These are phyloP conservation scores for Circinella umbellata DNA, from an alignment of 371 early-diverging fungal genomes.

Conservation along the genomic window DNA sequence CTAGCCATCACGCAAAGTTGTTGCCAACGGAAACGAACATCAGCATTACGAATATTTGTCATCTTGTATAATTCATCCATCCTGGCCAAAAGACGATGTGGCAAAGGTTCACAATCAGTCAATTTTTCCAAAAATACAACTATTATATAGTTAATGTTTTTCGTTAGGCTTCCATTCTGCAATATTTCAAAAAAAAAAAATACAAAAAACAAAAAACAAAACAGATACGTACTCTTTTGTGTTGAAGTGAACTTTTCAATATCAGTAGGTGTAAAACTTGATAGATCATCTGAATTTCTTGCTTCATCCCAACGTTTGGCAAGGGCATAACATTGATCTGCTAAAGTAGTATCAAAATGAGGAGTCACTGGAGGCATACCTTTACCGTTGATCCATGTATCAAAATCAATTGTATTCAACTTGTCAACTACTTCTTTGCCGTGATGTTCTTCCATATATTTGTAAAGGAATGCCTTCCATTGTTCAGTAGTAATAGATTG, in stretches of 20 bases:
- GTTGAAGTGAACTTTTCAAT: slow-evolving; percentile 69
- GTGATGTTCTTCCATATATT: slow-evolving; percentile 67
- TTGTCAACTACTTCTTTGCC: slow-evolving; percentile 70
- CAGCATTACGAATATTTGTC: slow-evolving; percentile 76
- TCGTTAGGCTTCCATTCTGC: too few species aligned
- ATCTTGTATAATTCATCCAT: slow-evolving; percentile 82
- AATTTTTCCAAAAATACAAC: slow-evolving; percentile 87
- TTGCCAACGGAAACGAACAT: slow-evolving; percentile 91
- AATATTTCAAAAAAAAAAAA: too few species aligned
- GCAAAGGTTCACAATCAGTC: slow-evolving; percentile 69
- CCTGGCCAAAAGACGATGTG: slow-evolving; percentile 61
- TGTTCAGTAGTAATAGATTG: slow-evolving; percentile 87
- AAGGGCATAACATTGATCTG: slow-evolving; percentile 81
- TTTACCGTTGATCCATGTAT: slow-evolving; percentile 85
- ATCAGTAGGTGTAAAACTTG: slow-evolving; percentile 64
- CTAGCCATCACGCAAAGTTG: slow-evolving; percentile 77
- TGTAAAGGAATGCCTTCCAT: slow-evolving; percentile 84
- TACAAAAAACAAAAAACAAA: too few species aligned
- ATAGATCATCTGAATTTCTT: slow-evolving; percentile 49
- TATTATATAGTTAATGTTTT: slow-evolving; percentile 14
- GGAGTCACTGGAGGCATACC: slow-evolving; percentile 92
- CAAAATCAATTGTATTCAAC: slow-evolving; percentile 83
- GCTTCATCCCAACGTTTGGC: slow-evolving; percentile 80
- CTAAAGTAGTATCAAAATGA: slow-evolving; percentile 85
- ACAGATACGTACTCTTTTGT: slow-evolving; percentile 68